Percentiles rank a stretch among this genome's conserved stretches.
phyloP scores from a whole-genome alignment of 805 yeast genomes.

The Wickerhamiella azymoides region DNA sequence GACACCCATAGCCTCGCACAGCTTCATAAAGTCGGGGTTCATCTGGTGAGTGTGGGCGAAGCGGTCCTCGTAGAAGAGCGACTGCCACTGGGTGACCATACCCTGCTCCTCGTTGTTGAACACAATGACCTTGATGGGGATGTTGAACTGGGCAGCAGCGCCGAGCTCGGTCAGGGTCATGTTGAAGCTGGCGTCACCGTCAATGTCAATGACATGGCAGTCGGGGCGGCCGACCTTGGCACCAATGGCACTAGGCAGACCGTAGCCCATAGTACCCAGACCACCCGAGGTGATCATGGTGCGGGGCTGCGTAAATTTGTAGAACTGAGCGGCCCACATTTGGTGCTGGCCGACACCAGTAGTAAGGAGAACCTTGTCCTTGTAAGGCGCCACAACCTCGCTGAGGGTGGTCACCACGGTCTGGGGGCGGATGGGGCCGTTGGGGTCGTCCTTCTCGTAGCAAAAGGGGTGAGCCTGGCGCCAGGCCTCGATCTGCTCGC shows the following conservation, averaged over 20 bases:
- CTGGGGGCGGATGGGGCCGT: constrained; percentile 67
- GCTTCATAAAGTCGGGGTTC: constrained; percentile 85
- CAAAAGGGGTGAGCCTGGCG: constrained; percentile 73
- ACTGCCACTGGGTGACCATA: constrained; percentile 99
- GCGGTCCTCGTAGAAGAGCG: constrained; percentile 90
- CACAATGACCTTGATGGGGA: constrained; percentile 80
- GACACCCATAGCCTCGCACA: constrained; percentile 90
- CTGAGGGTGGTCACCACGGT: constrained; percentile 72
- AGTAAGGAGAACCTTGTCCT: constrained; percentile 71
- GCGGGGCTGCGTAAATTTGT: constrained; percentile 86
- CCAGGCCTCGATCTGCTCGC: constrained; percentile 62
- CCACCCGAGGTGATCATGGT: constrained; percentile 97
- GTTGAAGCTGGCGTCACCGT: constrained; percentile 98
- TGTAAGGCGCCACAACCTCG: constrained; percentile 46
- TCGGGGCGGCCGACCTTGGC: constrained; percentile 95
- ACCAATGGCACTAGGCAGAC: constrained; percentile 95
- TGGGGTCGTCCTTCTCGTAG: constrained; percentile 59
- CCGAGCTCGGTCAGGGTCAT: constrained; percentile 92
- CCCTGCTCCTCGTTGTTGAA: constrained; percentile 98
- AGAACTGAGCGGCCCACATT: constrained; percentile 99
- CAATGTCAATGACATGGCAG: constrained; percentile 88
- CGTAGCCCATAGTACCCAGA: constrained; percentile 97
- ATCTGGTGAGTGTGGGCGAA: constrained; percentile 95
- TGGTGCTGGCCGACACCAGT: constrained; percentile 99
- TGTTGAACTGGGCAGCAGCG: constrained; percentile 84